Conservation (phyloP, 2,329 filamentous ascomycete species). For the Aspergillus sp. region DNA sequence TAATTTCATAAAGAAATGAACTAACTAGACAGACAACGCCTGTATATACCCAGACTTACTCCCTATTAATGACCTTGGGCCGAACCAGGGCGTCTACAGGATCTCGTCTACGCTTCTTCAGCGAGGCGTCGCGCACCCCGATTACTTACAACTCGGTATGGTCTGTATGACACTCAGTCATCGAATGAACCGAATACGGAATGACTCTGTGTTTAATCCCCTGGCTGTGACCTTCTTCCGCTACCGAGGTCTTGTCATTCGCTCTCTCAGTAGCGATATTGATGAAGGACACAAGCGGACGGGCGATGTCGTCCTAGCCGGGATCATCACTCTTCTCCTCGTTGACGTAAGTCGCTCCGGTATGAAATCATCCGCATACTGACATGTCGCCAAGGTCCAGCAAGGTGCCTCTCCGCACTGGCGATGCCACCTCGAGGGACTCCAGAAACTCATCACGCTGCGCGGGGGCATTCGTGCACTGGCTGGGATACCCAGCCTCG, state of each 20-base stretch:
- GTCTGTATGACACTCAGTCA: slow-evolving; percentile 35
- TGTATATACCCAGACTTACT: slow-evolving; percentile 26
- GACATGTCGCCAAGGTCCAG: neutral
- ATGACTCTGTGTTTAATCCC: slow-evolving; percentile 11
- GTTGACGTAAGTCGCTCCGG: neutral
- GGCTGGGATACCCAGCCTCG: slow-evolving; percentile 13
- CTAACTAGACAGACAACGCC: slow-evolving; percentile 24
- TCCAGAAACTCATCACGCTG: slow-evolving; percentile 29
- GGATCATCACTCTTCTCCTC: slow-evolving; percentile 31
- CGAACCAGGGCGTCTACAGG: too few species aligned
- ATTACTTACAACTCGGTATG: slow-evolving; percentile 27
- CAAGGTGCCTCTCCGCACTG: slow-evolving; percentile 31
- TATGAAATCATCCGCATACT: neutral
- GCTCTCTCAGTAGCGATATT: slow-evolving; percentile 29
- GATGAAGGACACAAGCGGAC: slow-evolving; percentile 14
- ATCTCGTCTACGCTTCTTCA: too few species aligned
- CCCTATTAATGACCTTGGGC: too few species aligned
- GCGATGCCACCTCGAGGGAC: slow-evolving; percentile 35
- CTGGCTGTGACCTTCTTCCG: slow-evolving; percentile 26
- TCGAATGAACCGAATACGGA: slow-evolving; percentile 26
- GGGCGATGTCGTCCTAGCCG: slow-evolving; percentile 28
- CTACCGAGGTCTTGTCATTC: slow-evolving; percentile 30
- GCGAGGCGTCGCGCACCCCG: slow-evolving; percentile 15
- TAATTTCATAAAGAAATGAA: neutral
- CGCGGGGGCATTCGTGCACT: slow-evolving; percentile 31